Evolutionary conservation across 2,329 filamentous ascomycete genomes (phyloP), one percentile per base, ranked within the genome.

Genomic region (Microdochium nivale): DNA sequence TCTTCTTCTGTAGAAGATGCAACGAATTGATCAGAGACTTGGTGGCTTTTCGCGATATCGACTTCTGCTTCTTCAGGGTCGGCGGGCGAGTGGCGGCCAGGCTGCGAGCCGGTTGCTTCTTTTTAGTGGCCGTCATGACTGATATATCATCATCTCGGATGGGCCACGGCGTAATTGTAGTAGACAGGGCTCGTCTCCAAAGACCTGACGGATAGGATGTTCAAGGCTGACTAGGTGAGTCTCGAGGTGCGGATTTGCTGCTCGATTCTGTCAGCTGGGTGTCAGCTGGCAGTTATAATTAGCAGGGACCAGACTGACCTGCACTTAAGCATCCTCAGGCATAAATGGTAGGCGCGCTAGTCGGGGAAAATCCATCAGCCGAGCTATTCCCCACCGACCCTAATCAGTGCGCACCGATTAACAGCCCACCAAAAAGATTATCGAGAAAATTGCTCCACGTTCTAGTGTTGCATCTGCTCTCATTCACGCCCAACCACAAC

Each of bases 21-120:
- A 84, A 80, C 43, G 73, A 74, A 64, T 84, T 84, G 67, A 87
- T 87, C 55, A 87, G 70, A 27, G 73, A 70, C 59, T 83, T 77
- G 46, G 81, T 85, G 25, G 81, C 77, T 63, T 81, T 86, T 54
- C 83, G 77, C 3, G 83, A 82, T 59, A 87, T 83, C 5, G 81
- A 78, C 55, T 73, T 75, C 9, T 70, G 68, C 21, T 74, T 70
- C 55, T 76, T 77, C 32, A 72, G 65, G 1, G 73, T 75, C 10
- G 82, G 82, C 2, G 80, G 79, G n/a, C 83, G 75, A 14, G 81
- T 78, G 23, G 71, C 70, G 30, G 75, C 66, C 35, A 80, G 60
- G 37, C 70, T 77, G 58, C 75, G 79, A 3, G 66, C 55, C 48
- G 63, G 62, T 51, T 70, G 69, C 50, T 70, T 76, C 63, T 75